phyloP scores from a whole-genome alignment of 2,329 filamentous ascomycete species.

The Ophiocordyceps camponoti-saundersi region DNA sequence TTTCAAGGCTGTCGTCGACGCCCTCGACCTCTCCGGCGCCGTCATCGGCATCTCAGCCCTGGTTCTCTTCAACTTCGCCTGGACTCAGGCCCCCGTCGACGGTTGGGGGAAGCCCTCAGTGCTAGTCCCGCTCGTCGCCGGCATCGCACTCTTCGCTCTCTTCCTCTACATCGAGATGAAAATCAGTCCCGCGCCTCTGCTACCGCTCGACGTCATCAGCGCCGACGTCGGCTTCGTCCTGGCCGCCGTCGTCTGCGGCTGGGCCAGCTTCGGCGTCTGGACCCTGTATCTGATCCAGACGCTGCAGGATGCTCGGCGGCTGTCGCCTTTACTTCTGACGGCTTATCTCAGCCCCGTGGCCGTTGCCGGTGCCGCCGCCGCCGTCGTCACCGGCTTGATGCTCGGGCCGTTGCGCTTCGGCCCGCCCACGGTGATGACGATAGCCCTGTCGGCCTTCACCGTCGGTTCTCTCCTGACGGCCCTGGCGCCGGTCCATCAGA shows the following conservation, averaged over 20 bases:
- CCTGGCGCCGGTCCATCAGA: constrained; percentile 33
- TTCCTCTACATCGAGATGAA: constrained; percentile 42
- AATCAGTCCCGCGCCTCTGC: constrained; percentile 29
- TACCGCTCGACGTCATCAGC: constrained; percentile 34
- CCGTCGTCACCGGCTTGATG: constrained; percentile 24
- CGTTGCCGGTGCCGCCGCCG: constrained; percentile 24
- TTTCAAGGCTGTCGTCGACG: constrained; percentile 3
- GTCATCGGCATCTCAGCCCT: constrained; percentile 33
- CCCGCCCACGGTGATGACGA: constrained; percentile 22
- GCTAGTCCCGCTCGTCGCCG: constrained; percentile 39
- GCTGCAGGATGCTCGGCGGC: constrained; percentile 23
- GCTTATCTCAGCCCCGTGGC: constrained; percentile 28
- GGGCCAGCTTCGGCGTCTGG: constrained; percentile 37
- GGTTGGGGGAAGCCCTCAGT: constrained; percentile 41
- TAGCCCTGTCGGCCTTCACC: constrained; percentile 26
- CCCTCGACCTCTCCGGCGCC: constrained; percentile 22
- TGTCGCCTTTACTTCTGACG: constrained; percentile 23
- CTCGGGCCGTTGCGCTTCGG: constrained; percentile 18
- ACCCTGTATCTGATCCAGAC: constrained; percentile 34
- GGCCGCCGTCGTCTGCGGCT: constrained; percentile 33
- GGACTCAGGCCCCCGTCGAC: constrained; percentile 45
- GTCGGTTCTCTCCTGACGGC: constrained; percentile 24
- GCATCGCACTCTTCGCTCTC: constrained; percentile 30
- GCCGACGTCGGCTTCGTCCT: constrained; percentile 37
- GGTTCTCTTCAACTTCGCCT: constrained; percentile 48